Conservation (phyloP, 1,139 yeast species). For the Ogataea hybrid region DNA sequence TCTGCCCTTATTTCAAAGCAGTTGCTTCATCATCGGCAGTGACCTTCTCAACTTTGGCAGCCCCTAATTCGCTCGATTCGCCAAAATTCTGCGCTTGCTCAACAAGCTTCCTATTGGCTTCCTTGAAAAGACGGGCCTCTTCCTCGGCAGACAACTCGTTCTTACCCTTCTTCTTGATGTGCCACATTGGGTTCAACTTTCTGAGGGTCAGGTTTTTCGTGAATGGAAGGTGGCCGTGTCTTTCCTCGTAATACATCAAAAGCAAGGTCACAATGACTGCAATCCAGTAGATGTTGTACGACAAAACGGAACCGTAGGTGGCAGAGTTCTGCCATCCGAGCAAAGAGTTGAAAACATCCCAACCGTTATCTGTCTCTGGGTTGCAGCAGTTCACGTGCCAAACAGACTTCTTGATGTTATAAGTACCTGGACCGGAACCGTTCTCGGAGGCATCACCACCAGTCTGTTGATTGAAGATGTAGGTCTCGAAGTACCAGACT, state of each 20-base stretch:
- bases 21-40: constrained; percentile 1
- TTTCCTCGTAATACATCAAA: constrained; percentile 75
- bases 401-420: constrained; percentile 69
- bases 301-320: constrained; percentile 80
- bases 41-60: constrained; percentile 7
- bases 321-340: constrained; percentile 94
- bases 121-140: constrained; percentile 51
- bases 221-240: constrained; percentile 60
- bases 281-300: constrained; percentile 85
- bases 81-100: constrained; percentile 27
- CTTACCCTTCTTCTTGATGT: constrained; percentile 66
- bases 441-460: constrained; percentile 90
- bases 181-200: constrained; percentile 69
- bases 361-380: constrained; percentile 83
- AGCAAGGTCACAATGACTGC: constrained; percentile 50
- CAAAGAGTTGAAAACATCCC: constrained; percentile 88
- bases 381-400: constrained; percentile 97
- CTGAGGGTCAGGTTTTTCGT: constrained; percentile 49
- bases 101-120: constrained; percentile 37
- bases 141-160: constrained; percentile 52
- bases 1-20: constrained; percentile 1
- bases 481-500: constrained; percentile 78
- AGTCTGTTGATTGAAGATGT: constrained; percentile 56
- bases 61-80: constrained; percentile 3
- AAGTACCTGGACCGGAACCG: constrained; percentile 93